Evolutionary conservation across 73 alveolate species (phyloP), one percentile per base, ranked within the genome.

Genomic region (Halteria grandinella): DNA sequence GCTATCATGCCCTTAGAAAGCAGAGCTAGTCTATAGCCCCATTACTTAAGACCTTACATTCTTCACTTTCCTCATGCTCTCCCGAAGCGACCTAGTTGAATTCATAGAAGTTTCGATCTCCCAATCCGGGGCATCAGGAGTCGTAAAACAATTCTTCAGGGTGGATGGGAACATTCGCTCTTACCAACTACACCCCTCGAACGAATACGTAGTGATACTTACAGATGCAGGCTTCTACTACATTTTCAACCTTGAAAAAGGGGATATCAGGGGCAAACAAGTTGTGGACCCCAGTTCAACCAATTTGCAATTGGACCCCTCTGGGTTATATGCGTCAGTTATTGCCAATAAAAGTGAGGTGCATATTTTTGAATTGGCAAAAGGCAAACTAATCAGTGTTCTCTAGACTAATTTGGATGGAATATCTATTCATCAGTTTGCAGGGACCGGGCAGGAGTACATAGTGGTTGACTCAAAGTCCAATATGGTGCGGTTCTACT

Each of bases 181-280:
- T 21, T 53, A 18, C 29, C 8, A 53, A 53, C 11, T 23, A 18
- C 69, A 53, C 29, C 40, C 44, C 23, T 53, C 69, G 8, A 53
- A 20, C 17, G 49, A 53, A 25, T 53, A 53, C 43, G 23, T 53
- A 53, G 29, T 53, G 23, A 21, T 53, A 6, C 47, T 53, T 7
- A 53, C 45, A 6, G 17, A 21, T 23, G 11, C 8, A 7, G 69
- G 44, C 3, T 53, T 7, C 29, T 53, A 53, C 43, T 53, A 53
- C 69, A 53, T 53, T 11, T 53, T 53, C 44, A 20, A 53, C 29
- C 4, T 53, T 12, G 6, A 53, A 53, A 17, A 17, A 12, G 69
- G 69, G 29, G 69, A 53, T 20, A 53, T 53, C 4, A 53, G 69
- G 29, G 69, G 69, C 8, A 53, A 53, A 20, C 20, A 12, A 12